Percentiles rank a stretch among this genome's conserved stretches.
Conservation (phyloP, 768 basidiomycete species). For the Strobilomyces dryophilus region DNA sequence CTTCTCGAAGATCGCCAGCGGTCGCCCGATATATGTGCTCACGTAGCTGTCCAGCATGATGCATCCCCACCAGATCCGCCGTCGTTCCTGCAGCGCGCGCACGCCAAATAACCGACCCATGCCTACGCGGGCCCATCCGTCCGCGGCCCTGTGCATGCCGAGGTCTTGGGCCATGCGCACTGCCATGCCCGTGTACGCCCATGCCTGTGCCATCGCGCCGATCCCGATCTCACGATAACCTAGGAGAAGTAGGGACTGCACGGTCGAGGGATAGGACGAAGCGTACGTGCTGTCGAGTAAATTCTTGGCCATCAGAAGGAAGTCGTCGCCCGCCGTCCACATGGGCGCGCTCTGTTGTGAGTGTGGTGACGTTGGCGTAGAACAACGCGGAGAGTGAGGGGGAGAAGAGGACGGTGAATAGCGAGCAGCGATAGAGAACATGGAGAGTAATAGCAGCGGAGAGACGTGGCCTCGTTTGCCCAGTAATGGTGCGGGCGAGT, state of each 20-base stretch:
- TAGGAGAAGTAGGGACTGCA: conserved; percentile 76
- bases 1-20: conserved; percentile 66
- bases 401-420: conserved; percentile 40
- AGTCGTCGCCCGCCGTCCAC: conserved; percentile 80
- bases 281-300: conserved; percentile 66
- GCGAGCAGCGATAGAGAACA: conserved; percentile 80
- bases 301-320: conserved; percentile 61
- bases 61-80: conserved; percentile 76
- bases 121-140: conserved; percentile 65
- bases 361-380: conserved; percentile 27
- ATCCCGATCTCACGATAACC: conserved; percentile 85
- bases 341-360: conserved; percentile 52
- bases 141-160: conserved; percentile 77
- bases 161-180: conserved; percentile 91
- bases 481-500: conserved; percentile 34
- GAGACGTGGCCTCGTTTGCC: conserved; percentile 48
- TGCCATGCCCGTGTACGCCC: conserved; percentile 84
- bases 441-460: conserved; percentile 69
- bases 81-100: conserved; percentile 64
- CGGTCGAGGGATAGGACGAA: conserved; percentile 67
- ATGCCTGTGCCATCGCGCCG: conserved; percentile 84
- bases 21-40: conserved; percentile 75
- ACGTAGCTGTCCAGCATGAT: conserved; percentile 78
- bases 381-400: conserved; percentile 26
- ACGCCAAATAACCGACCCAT: conserved; percentile 55